Percentiles rank a stretch among this genome's conserved stretches.
These are phyloP conservation scores for Rhizophora apiculata DNA, from an alignment of 345 rosid species.

Conservation along the genomic window DNA sequence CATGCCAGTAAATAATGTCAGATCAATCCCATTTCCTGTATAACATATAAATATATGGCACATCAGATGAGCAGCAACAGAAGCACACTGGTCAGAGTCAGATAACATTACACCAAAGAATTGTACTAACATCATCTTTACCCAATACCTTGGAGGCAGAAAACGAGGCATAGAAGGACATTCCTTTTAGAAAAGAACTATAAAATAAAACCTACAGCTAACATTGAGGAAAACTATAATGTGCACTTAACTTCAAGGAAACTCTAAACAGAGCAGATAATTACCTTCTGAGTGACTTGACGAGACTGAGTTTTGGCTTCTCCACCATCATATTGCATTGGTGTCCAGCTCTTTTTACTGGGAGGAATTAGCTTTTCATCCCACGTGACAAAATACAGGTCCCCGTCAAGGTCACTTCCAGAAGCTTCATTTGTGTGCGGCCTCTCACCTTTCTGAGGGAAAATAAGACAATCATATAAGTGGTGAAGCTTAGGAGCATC, in stretches of 20 bases:
- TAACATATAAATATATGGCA: background rate
- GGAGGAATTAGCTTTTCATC: slow-evolving; percentile 85
- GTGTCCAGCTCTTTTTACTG: slow-evolving; percentile 58
- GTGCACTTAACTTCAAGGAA: slow-evolving; percentile 4
- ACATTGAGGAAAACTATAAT: background rate
- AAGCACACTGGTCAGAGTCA: background rate
- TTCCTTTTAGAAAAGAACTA: background rate
- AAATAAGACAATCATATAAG: slow-evolving; percentile 78
- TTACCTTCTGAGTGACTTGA: slow-evolving; percentile 62
- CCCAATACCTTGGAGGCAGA: background rate
- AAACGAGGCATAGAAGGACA: background rate
- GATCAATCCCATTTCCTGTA: too few species aligned
- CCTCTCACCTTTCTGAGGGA: slow-evolving; percentile 88
- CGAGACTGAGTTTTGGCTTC: slow-evolving; percentile 32
- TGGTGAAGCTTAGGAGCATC: slow-evolving; percentile 68
- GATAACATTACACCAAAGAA: background rate
- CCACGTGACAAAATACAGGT: slow-evolving; percentile 88
- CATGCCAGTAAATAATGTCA: background rate
- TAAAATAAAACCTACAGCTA: background rate
- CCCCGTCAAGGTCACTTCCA: slow-evolving; percentile 97
- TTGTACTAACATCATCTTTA: background rate
- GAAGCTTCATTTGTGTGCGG: slow-evolving; percentile 93
- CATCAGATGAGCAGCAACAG: slow-evolving; percentile 1
- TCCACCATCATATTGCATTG: slow-evolving; percentile 63
- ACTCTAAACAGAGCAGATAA: slow-evolving; percentile 7